Conservation (phyloP, 2,329 filamentous ascomycete species). For the Lasiodiplodia gonubiensis region DNA sequence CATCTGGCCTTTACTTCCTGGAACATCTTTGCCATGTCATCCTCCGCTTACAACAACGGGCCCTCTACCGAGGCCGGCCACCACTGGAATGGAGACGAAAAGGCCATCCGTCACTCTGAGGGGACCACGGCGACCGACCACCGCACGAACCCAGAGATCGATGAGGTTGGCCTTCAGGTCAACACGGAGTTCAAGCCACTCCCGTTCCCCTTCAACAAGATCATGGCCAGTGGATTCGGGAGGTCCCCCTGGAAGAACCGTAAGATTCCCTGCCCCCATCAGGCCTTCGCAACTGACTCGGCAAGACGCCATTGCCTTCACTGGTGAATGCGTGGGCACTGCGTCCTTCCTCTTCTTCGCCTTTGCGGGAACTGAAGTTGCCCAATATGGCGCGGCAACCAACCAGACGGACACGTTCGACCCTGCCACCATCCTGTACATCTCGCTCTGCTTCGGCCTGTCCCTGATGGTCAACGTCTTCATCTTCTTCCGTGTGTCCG, state of each 20-base stretch:
- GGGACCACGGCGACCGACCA: slow-evolving; percentile 1
- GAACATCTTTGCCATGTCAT: slow-evolving; percentile 12
- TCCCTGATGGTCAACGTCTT: slow-evolving; percentile 60
- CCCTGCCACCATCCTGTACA: slow-evolving; percentile 47
- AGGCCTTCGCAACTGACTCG: not conserved
- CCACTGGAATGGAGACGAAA: slow-evolving; percentile 4
- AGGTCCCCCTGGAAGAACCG: slow-evolving; percentile 28
- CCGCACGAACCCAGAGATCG: not conserved
- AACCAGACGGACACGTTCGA: slow-evolving; percentile 23
- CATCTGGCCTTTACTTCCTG: not conserved
- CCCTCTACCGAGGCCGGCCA: slow-evolving; percentile 22
- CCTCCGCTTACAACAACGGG: slow-evolving; percentile 23
- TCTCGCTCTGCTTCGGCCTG: slow-evolving; percentile 53
- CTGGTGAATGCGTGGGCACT: slow-evolving; percentile 60
- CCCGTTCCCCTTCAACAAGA: slow-evolving; percentile 26
- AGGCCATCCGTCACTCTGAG: slow-evolving; percentile 8
- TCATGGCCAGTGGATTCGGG: slow-evolving; percentile 27
- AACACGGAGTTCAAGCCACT: slow-evolving; percentile 2
- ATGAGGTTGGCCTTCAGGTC: slow-evolving; percentile 23
- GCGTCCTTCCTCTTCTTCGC: slow-evolving; percentile 58
- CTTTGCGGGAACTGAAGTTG: slow-evolving; percentile 54
- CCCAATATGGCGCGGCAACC: slow-evolving; percentile 40
- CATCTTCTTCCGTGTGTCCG: slow-evolving; percentile 60
- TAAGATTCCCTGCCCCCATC: not conserved
- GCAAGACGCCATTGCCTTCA: slow-evolving; percentile 49